Evolutionary conservation across 768 basidiomycete genomes (phyloP), one percentile per base, ranked within the genome.

Genomic region (Nidularia sp.): DNA sequence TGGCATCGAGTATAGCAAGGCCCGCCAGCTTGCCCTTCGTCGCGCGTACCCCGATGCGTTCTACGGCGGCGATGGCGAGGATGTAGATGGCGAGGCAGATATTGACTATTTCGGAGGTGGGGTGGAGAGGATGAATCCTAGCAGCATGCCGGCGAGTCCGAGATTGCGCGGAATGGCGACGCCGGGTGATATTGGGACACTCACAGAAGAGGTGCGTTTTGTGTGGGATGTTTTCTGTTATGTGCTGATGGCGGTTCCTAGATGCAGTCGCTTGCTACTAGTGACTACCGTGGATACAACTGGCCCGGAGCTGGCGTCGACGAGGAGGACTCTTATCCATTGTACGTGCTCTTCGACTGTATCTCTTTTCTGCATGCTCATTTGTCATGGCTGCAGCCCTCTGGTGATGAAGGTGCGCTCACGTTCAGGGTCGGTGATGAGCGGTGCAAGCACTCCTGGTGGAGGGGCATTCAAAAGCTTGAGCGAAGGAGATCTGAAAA

Each of bases 1-100:
- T 32, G 97, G 97, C 2, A 81, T 98, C 55, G 97, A 99, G 69
- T 99, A 99, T 69, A 86, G 88, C 67, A 99, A 98, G 75, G 90
- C 93, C 25, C 76, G 97, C 41, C 94, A 96, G 70, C 74, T 98
- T 48, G 92, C 93, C 13, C 76, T 99, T 53, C 76, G 96, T 58
- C 77, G 96, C 34, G 97, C 96, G 12, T 98, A 99, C 66, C 97
- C 97, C 1, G 94, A 98, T 58, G 85, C 89, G 50, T 98, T 97
- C 74, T 79, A 85, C 59, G 84, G 83, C 41, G 67, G 64, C 5
- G 79, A 72, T 22, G 81, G 75, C 1, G 79, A 77, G 50, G 79
- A 73, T 45, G 65, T 62, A 29, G 66, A 69, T 44, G 66, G 56
- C 25, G 72, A 65, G 18, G 41, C 4, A 4, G 69, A 66, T 53